These are phyloP conservation scores for Halophytophthora polymorphica DNA, from an alignment of 352 stramenopile genomes.

Conservation along the genomic window DNA sequence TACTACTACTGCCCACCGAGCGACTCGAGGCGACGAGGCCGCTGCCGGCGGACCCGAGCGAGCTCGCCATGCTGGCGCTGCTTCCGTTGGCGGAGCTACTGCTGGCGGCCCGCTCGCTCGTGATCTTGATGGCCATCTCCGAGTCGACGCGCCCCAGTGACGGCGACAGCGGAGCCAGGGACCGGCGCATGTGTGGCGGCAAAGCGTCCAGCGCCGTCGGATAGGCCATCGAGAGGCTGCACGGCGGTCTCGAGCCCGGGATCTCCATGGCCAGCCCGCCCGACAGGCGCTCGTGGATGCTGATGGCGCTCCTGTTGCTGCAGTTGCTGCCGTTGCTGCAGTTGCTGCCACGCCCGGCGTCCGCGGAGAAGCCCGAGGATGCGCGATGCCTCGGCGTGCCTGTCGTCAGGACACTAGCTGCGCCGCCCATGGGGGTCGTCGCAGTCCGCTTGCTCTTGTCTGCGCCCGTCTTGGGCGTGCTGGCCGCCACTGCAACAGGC, in stretches of 20 bases:
- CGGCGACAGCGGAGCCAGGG: conserved; percentile 29
- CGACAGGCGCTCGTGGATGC: conserved; percentile 37
- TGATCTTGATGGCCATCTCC: conserved; percentile 18
- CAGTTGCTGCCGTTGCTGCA: conserved; percentile 20
- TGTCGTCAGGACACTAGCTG: conserved; percentile 2
- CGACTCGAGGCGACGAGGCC: too few species aligned
- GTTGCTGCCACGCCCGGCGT: too few species aligned
- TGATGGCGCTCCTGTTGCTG: conserved; percentile 19
- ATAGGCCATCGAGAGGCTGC: conserved; percentile 12
- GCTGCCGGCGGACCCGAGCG: too few species aligned
- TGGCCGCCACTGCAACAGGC: too few species aligned
- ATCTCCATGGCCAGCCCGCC: conserved; percentile 47
- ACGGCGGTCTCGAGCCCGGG: conserved; percentile 10
- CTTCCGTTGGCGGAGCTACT: conserved; percentile 9
- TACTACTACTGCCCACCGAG: conserved; percentile 1
- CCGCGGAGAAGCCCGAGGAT: too few species aligned
- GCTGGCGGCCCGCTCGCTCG: conserved; percentile 1
- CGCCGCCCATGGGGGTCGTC: too few species aligned
- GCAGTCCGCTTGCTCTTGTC: too few species aligned
- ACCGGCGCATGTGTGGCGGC: conserved; percentile 21
- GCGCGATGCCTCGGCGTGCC: conserved; percentile 15
- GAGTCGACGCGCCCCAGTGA: conserved; percentile 27
- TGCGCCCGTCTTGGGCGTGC: too few species aligned
- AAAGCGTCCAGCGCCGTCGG: conserved; percentile 16
- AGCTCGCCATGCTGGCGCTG: conserved; percentile 5